Evolutionary conservation across 2,329 filamentous ascomycete genomes (phyloP), one percentile per base, ranked within the genome.

Genomic region (Fonsecaea multimorphosa): DNA sequence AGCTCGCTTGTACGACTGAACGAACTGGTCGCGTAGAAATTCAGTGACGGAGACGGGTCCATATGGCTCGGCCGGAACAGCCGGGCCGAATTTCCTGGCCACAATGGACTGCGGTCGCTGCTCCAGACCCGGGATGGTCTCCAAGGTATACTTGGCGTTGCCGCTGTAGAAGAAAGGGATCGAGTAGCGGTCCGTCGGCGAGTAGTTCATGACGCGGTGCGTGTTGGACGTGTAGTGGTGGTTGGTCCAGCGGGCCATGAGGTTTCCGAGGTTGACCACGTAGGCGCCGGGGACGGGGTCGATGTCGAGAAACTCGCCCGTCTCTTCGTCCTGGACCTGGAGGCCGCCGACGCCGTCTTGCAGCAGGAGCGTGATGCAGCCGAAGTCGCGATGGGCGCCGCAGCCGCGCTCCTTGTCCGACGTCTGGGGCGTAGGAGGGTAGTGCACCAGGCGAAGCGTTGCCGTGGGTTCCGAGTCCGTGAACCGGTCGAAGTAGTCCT

Each of bases 281-380:
- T 72, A 71, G 2, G 71, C 55, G 12, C 66, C 66, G 34, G 76
- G 72, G 3, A 79, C 77, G 0, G 83, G 83, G 9, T 76, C 73
- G 1, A 83, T 80, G 61, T 76, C 70, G 16, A 79, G 77, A 81
- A 81, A 86, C 11, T 76, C 74, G 12, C 77, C 74, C 9, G 79
- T 80, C 2, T 77, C 67, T n/a, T 72, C 66, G 58, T 74, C 67
- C 72, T 71, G 72, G 1, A 76, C 73, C 34, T 76, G 71, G 2
- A 76, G 61, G 0, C 75, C 74, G 11, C 72, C 72, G 1, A 67
- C 69, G 11, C 65, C 55, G 56, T 75, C 74, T 51, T 76, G 74
- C 1, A 76, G 68, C 5, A 77, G 73, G 8, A 77, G 71, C 2
- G 74, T 77, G 29, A 76, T 71, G n/a, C 70, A 73, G 7, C 74